These are phyloP conservation scores for Alternaria panax DNA, from an alignment of 2,329 filamentous ascomycete genomes.

Conservation along the genomic window DNA sequence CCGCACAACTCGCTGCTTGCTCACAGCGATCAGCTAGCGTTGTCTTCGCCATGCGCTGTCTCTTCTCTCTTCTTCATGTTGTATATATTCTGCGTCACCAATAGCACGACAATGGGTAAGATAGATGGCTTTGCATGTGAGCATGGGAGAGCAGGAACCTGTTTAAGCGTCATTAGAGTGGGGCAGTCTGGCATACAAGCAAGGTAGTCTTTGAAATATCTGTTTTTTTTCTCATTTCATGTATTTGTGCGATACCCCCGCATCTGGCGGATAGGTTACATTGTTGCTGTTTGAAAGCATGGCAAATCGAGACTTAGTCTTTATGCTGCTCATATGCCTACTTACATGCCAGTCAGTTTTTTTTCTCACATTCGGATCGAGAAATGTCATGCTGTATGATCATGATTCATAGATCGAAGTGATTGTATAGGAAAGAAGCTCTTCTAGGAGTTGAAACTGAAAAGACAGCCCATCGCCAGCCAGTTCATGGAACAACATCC, in stretches of 20 bases:
- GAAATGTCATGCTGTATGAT: not conserved
- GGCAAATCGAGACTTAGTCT: not conserved
- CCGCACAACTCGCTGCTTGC: not conserved
- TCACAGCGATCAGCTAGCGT: not conserved
- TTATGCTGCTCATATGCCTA: not conserved
- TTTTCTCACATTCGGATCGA: not conserved
- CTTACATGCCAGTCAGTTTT: not conserved
- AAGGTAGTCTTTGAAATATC: not conserved
- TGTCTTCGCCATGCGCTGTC: not conserved
- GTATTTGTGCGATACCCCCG: conserved; percentile 11
- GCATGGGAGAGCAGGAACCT: not conserved
- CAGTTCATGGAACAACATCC: too few relatives aligned
- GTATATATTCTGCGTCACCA: not conserved
- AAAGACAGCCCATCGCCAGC: not conserved
- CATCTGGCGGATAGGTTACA: not conserved
- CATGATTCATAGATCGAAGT: not conserved
- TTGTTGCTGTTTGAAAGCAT: not conserved
- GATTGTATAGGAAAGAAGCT: not conserved
- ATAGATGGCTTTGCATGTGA: not conserved
- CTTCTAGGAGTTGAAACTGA: not conserved
- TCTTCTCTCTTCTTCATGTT: not conserved
- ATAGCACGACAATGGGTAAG: not conserved
- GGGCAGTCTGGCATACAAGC: not conserved
- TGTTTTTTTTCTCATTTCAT: not conserved
- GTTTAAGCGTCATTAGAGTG: not conserved